Conservation (phyloP, 148 eudicot genomes). For the Beta vulgaris region DNA sequence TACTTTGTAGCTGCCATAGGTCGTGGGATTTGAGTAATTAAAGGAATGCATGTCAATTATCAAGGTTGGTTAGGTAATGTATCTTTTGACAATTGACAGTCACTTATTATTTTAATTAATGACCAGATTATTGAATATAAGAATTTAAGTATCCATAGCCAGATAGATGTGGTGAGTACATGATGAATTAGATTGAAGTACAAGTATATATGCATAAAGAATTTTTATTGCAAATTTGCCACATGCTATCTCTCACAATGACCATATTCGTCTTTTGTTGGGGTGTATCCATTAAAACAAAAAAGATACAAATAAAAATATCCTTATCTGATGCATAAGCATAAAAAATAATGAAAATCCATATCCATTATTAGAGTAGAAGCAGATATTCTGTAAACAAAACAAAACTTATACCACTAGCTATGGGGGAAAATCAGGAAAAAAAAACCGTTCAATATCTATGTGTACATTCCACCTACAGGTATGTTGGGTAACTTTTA, state of each 20-base stretch:
- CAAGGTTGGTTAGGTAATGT: constrained; percentile 19
- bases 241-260: constrained; percentile 10
- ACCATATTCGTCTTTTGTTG: background rate
- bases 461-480: constrained; percentile 16
- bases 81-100: background rate
- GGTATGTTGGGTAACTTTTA: background rate
- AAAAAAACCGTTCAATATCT: constrained; percentile 16
- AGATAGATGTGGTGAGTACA: constrained; percentile 11
- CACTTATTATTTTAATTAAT: background rate
- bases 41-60: background rate
- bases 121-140: background rate
- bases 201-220: constrained; percentile 7
- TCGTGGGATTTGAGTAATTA: background rate
- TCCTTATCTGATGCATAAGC: background rate
- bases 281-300: background rate
- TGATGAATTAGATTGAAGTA: background rate
- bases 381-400: background rate
- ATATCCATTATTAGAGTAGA: background rate
- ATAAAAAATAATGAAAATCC: background rate
- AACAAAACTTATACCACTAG: background rate
- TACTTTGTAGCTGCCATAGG: constrained; percentile 3
- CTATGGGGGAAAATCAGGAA: background rate
- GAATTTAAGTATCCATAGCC: background rate
- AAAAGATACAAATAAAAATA: constrained; percentile 16
- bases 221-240: constrained; percentile 5